Evolutionary conservation across 2,329 filamentous ascomycete genomes (phyloP), one percentile per base, ranked within the genome.

Genomic region (Nemania serpens): DNA sequence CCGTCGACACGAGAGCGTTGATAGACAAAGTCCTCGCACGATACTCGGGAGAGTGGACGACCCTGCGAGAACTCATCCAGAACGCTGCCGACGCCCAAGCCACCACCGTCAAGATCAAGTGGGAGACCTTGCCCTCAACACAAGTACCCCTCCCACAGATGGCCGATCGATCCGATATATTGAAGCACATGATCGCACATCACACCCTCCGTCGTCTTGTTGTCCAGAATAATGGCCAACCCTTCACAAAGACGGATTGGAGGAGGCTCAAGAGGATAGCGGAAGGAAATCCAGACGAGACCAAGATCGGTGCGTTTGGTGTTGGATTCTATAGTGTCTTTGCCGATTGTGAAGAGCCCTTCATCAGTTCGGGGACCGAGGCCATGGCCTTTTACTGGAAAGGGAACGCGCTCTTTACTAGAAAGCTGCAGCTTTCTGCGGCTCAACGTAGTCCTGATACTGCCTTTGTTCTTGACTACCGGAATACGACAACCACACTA

Each of bases 331-430:
- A 99, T 82, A 96, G 91, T 74, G 94, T 98, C 41, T 99, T 99
- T 75, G 91, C 95, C 63, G 95, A 99, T 74, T 99, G 94, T 74
- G 96, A 99, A 76, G 93, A 97, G 69, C 95, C 95, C 0, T 98
- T 99, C 72, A 91, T 99, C 66, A 95, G 92, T 67, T 98, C 94
- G 0, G 95, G 95, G 0, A 86, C 84, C 64, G 89, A 96, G 76
- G 93, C 93, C 39, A 97, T 99, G 91, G 94, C 94, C 0, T 99
- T 99, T 73, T 99, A 97, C 79, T 99, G 95, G 96, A 98, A 97
- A 75, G 93, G 91, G n/a, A 98, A 98, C 75, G 91, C 92, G 5
- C 83, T 99, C 1, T 98, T 97, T 74, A 99, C 96, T 22, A 90
- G 93, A 69, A 91, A 92, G 68, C 83, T 95, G 20, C 87, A 88